Evolutionary conservation across 257 asterid species (phyloP).

Genomic region (Rhazya stricta): DNA sequence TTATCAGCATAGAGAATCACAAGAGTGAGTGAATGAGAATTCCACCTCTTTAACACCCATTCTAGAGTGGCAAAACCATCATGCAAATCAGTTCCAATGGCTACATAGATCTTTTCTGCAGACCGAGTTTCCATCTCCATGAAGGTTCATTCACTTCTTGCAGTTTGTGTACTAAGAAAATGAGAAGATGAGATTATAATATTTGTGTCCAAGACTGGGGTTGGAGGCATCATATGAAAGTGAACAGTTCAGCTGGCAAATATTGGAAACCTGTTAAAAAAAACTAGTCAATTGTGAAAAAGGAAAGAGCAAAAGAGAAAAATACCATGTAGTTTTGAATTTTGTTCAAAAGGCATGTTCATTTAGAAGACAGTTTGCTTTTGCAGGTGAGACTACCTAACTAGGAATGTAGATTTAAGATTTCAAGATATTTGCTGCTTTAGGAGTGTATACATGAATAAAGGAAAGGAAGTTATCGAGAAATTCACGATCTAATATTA

Average conservation of each 20-base stretch:
- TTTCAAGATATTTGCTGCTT: no score
- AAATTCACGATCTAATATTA: no score
- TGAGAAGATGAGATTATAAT: neutral
- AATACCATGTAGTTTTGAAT: slow-evolving; percentile 17
- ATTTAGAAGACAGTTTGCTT: slow-evolving; percentile 12
- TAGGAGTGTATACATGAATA: no score
- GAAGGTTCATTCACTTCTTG: slow-evolving; percentile 1
- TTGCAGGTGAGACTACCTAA: slow-evolving; percentile 1
- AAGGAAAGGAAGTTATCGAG: no score
- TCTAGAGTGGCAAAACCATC: slow-evolving; percentile 61
- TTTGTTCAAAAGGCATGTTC: slow-evolving; percentile 9
- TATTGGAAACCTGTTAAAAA: neutral
- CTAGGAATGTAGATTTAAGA: neutral
- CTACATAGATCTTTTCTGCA: slow-evolving; percentile 57
- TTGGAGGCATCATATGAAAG: slow-evolving; percentile 7
- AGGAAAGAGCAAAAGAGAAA: neutral
- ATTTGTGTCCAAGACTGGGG: neutral
- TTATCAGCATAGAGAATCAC: slow-evolving; percentile 48
- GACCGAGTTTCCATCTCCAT: slow-evolving; percentile 20
- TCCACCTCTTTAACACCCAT: slow-evolving; percentile 54
- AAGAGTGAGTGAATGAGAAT: slow-evolving; percentile 31
- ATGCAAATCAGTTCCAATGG: slow-evolving; percentile 46
- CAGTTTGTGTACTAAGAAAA: neutral
- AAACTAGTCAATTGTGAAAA: slow-evolving; percentile 10
- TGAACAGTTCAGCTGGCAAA: neutral